Conservation (phyloP, 2,329 filamentous ascomycete species). For the Ceratocystis cubensis region DNA sequence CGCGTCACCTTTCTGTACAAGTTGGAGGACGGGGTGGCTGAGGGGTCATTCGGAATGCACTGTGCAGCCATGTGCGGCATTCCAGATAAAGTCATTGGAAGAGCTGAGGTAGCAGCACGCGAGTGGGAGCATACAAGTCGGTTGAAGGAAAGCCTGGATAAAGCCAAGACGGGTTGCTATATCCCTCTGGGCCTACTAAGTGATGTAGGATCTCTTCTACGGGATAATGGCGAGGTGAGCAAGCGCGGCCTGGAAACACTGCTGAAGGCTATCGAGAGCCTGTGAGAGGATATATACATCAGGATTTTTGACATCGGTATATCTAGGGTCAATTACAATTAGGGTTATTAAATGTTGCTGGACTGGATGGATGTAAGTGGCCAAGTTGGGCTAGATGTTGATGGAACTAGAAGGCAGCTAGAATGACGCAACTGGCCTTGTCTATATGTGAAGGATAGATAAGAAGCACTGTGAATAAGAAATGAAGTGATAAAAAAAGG, state of each 20-base stretch:
- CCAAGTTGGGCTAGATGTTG: not conserved
- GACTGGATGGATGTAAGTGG: not conserved
- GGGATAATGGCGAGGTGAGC: conserved; percentile 40
- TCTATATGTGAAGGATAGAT: not conserved
- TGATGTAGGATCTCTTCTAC: conserved; percentile 68
- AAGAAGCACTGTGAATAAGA: not conserved
- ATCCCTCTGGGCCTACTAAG: conserved; percentile 78
- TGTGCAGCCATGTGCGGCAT: conserved; percentile 98
- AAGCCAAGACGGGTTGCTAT: conserved; percentile 64
- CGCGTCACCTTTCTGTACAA: conserved; percentile 96
- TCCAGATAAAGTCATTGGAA: conserved; percentile 63
- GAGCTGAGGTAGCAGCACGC: conserved; percentile 74
- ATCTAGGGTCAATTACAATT: conserved; percentile 3
- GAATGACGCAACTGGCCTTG: not conserved
- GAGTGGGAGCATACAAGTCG: conserved; percentile 94
- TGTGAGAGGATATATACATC: conserved; percentile 25
- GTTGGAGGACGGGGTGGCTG: conserved; percentile 82
- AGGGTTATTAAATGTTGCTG: not conserved
- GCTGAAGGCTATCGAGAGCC: conserved; percentile 45
- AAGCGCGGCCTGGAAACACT: conserved; percentile 47
- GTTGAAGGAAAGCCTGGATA: conserved; percentile 76
- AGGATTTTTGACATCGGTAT: not conserved
- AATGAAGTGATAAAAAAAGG: not conserved
- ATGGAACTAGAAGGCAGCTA: not conserved
- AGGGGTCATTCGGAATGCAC: conserved; percentile 98